These are phyloP conservation scores for Flaveria linearis DNA, from an alignment of 129 eudicot genomes.

Conservation along the genomic window DNA sequence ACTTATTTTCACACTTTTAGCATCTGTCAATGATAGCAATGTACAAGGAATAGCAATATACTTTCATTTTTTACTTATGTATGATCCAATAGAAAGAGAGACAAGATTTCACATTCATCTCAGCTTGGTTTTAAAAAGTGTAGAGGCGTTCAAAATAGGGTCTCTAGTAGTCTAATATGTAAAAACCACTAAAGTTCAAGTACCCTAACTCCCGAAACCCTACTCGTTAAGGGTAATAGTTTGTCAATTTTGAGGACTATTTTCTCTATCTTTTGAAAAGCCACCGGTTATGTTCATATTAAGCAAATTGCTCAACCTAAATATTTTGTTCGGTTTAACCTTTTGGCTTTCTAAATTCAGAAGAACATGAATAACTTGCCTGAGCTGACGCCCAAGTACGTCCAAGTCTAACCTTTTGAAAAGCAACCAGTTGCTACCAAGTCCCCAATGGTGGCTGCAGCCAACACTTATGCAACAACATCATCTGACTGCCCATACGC, in stretches of 20 bases:
- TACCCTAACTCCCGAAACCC: too few relatives aligned
- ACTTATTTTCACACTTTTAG: background rate
- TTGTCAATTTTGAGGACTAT: too few relatives aligned
- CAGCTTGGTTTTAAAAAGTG: background rate
- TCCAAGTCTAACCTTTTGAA: conserved; percentile 45
- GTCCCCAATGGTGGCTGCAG: conserved; percentile 54
- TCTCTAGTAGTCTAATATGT: too few relatives aligned
- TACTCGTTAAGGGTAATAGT: too few relatives aligned
- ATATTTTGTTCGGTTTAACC: background rate
- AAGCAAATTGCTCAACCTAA: conserved; percentile 9
- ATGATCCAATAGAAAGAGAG: background rate
- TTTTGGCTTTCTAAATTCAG: conserved; percentile 15
- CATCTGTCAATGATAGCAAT: background rate
- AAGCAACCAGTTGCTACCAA: conserved; percentile 36
- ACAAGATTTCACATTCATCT: background rate
- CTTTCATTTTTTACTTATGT: background rate
- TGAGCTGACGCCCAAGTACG: conserved; percentile 51
- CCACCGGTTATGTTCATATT: background rate
- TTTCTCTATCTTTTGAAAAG: too few relatives aligned
- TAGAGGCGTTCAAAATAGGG: too few relatives aligned
- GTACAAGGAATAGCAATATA: background rate
- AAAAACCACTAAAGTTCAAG: too few relatives aligned
- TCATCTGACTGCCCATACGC: conserved; percentile 81
- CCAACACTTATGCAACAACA: conserved; percentile 47
- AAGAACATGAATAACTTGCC: conserved; percentile 45